Evolutionary conservation across 257 asterid species (phyloP).

Genomic region (Misopates orontium): DNA sequence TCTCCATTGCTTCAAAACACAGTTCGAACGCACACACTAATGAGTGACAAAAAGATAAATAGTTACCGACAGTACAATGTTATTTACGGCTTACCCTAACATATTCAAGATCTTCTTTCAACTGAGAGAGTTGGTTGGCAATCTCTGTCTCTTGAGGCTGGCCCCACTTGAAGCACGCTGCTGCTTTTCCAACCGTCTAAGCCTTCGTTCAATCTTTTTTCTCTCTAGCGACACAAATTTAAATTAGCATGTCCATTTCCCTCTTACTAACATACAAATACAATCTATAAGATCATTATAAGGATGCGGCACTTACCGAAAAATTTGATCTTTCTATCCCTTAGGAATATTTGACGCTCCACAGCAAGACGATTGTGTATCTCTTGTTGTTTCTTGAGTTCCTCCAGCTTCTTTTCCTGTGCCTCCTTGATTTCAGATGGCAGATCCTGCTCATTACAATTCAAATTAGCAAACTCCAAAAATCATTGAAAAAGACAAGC

Average conservation of each 20-base stretch:
- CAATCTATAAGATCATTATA: neutral
- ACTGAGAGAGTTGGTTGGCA: constrained; percentile 65
- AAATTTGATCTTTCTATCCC: constrained; percentile 73
- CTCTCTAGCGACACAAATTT: constrained; percentile 54
- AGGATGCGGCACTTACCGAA: constrained; percentile 73
- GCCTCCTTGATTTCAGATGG: constrained; percentile 72
- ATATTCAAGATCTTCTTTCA: constrained; percentile 94
- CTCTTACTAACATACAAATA: too few species aligned
- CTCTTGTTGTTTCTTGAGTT: constrained; percentile 82
- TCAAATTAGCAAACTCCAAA: neutral
- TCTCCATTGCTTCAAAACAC: constrained; percentile 13
- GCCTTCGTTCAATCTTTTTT: constrained; percentile 81
- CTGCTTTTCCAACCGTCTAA: constrained; percentile 82
- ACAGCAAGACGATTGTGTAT: constrained; percentile 67
- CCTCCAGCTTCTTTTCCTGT: constrained; percentile 79
- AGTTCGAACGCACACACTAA: constrained; percentile 1
- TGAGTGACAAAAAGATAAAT: neutral
- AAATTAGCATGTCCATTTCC: constrained; percentile 17
- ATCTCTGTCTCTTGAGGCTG: constrained; percentile 66
- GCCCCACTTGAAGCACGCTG: constrained; percentile 67
- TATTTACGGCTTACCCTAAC: constrained; percentile 59
- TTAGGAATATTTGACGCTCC: constrained; percentile 71
- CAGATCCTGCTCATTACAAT: constrained; percentile 54
- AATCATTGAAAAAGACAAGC: neutral
- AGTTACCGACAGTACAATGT: neutral